A percentile compares a stretch with the other conserved stretches of the same genome.
Conservation (phyloP, 495 filamentous ascomycete species). For the Hypomontagnella monticulosa region DNA sequence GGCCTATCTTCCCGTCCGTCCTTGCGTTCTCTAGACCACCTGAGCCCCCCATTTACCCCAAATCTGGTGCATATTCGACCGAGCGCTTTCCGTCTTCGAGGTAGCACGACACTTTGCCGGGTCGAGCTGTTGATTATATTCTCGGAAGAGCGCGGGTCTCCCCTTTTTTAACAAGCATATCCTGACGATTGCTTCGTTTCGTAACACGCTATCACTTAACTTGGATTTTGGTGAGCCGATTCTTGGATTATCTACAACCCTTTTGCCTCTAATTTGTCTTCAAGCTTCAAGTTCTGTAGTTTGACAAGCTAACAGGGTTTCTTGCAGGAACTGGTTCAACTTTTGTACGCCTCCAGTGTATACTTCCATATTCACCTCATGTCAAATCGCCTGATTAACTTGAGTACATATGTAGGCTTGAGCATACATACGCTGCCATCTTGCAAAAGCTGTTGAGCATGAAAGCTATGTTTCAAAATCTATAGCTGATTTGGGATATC, state of each 20-base stretch:
- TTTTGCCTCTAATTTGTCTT: not conserved
- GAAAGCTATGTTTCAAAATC: not conserved
- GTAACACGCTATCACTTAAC: slow-evolving; percentile 10
- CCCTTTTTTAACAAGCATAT: slow-evolving; percentile 19
- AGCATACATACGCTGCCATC: slow-evolving; percentile 15
- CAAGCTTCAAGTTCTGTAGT: not conserved
- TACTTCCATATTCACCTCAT: slow-evolving; percentile 5
- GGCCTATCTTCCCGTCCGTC: slow-evolving; percentile 18
- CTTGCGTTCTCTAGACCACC: slow-evolving; percentile 31
- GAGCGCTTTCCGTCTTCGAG: slow-evolving; percentile 19
- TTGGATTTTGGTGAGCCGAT: slow-evolving; percentile 20
- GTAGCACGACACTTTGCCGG: slow-evolving; percentile 24
- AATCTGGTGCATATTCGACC: slow-evolving; percentile 33
- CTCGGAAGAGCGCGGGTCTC: slow-evolving; percentile 11
- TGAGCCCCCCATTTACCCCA: slow-evolving; percentile 18
- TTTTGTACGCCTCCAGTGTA: slow-evolving; percentile 3
- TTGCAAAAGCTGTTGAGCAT: slow-evolving; percentile 10
- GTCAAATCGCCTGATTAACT: slow-evolving; percentile 14
- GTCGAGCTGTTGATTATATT: slow-evolving; percentile 34
- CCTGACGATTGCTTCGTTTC: slow-evolving; percentile 23
- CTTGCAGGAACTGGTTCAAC: slow-evolving; percentile 12
- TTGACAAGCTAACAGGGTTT: slow-evolving; percentile 15
- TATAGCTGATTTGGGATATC: not conserved
- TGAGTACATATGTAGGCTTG: slow-evolving; percentile 7
- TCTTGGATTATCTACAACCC: not conserved